Conservation (phyloP, 768 basidiomycete genomes). For the Leccinellum luteum region DNA sequence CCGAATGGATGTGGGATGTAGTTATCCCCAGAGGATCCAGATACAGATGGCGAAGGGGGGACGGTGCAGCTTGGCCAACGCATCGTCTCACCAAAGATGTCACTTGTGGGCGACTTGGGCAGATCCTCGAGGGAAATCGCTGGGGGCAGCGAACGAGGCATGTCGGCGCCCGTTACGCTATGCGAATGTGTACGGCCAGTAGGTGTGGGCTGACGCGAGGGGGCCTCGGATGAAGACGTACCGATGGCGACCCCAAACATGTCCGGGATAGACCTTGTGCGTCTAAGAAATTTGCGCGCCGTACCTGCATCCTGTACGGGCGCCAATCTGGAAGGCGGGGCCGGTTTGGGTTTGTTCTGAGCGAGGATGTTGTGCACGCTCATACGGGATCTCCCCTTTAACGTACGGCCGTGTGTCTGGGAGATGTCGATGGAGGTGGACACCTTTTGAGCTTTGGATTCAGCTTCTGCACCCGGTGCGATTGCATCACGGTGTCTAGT, state of each 20-base stretch:
- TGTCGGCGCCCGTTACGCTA: slow-evolving; percentile 72
- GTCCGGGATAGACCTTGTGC: slow-evolving; percentile 75
- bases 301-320: slow-evolving; percentile 31
- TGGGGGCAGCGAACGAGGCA: slow-evolving; percentile 40
- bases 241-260: slow-evolving; percentile 29
- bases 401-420: slow-evolving; percentile 32
- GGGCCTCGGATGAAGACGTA: slow-evolving; percentile 31
- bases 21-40: slow-evolving; percentile 20
- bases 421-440: slow-evolving; percentile 35
- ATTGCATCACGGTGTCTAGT: slow-evolving; percentile 57
- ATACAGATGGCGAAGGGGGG: slow-evolving; percentile 35
- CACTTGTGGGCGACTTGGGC: slow-evolving; percentile 34
- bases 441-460: slow-evolving; percentile 35
- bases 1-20: slow-evolving; percentile 61
- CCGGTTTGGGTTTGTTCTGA: slow-evolving; percentile 49
- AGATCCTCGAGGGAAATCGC: slow-evolving; percentile 24
- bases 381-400: slow-evolving; percentile 60
- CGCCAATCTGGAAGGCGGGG: slow-evolving; percentile 20
- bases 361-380: slow-evolving; percentile 61
- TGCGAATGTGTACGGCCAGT: slow-evolving; percentile 70
- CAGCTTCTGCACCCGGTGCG: slow-evolving; percentile 59
- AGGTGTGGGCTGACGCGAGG: slow-evolving; percentile 28
- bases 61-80: slow-evolving; percentile 45
- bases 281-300: slow-evolving; percentile 56
- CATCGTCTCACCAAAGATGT: slow-evolving; percentile 68